Conservation (phyloP, 1,139 yeast genomes). For the Blastobotrys elegans region DNA sequence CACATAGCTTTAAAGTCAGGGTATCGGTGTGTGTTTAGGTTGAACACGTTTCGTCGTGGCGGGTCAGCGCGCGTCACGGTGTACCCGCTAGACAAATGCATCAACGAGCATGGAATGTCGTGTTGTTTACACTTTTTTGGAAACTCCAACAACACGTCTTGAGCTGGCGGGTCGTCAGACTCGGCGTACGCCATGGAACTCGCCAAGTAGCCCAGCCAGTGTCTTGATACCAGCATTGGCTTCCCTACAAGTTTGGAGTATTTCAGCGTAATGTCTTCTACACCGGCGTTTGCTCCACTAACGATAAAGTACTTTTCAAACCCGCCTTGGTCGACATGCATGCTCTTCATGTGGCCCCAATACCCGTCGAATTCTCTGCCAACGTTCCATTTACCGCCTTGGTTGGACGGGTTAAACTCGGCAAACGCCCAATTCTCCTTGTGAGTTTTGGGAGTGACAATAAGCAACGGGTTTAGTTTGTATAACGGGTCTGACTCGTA, state of each 20-base stretch:
- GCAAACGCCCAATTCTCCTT: background rate
- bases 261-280: background rate
- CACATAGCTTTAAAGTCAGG: background rate
- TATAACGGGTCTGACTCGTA: background rate
- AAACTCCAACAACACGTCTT: background rate
- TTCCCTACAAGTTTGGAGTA: background rate
- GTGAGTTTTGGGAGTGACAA: background rate
- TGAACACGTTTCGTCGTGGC: background rate
- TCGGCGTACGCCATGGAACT: background rate
- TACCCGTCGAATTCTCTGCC: background rate
- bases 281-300: background rate
- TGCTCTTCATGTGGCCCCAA: background rate
- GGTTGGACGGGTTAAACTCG: background rate
- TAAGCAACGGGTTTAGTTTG: background rate
- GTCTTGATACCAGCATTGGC: background rate
- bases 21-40: background rate
- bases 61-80: background rate
- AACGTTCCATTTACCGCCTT: background rate
- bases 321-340: background rate
- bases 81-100: slow-evolving; percentile 1
- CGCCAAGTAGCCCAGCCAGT: background rate
- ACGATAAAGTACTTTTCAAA: background rate
- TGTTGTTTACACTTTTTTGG: background rate
- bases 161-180: slow-evolving; percentile 1
- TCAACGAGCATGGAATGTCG: background rate